Base-by-base conservation (phyloP, 352 stramenopile species). In the Aphanomyces invadans region DNA sequence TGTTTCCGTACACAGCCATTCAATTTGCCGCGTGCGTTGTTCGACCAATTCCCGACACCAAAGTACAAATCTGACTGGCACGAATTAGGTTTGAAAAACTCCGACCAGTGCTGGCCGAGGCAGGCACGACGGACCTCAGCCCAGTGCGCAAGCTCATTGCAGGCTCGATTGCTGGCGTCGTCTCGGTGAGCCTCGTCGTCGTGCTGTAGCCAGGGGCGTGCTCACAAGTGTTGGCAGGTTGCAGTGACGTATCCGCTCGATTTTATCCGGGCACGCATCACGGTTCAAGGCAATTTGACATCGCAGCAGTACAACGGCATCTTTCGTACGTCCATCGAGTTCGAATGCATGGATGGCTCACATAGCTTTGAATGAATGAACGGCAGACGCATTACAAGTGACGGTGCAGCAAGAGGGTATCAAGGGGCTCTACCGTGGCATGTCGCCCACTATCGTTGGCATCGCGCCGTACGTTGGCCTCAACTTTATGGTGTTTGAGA, bases 401-500 rank as follows among this genome's bases (percentile, higher is more conserved):
- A 81, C 83, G 11, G 59, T 82, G 29, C 73, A 74, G 17, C 70
- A 79, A 0, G 83, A 90, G 62, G 81, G 83, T 39, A 52, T 89
- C 19, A 62, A 70, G 29, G 80, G 74, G 1, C 67, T 92, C 48
- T 90, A 90, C 57, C 62, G 79, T 10, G 83, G 83, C 26, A 72
- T 89, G 38, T 52, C 79, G 44, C 80, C 80, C 5, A 90, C 79
- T 0, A 73, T 90, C 54, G 74, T 86, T 25, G 80, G 83, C 59
- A 81, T 92, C 55, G 80, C 79, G 15, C 81, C 83, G 3, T 90
- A 92, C 59, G 78, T 88, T 3, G 81, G 81, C 0, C 73, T 90
- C 29, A 90, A 92, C 59, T 90, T 90, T 39, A 83, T 83, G 54
- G 76, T 90, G 10, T 92, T 88, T 45, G 79, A 88, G 71, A 83